A percentile compares a stretch with the other conserved stretches of the same genome.
Evolutionary conservation across 805 yeast species (phyloP).

Genomic region (Lachancea cidri): DNA sequence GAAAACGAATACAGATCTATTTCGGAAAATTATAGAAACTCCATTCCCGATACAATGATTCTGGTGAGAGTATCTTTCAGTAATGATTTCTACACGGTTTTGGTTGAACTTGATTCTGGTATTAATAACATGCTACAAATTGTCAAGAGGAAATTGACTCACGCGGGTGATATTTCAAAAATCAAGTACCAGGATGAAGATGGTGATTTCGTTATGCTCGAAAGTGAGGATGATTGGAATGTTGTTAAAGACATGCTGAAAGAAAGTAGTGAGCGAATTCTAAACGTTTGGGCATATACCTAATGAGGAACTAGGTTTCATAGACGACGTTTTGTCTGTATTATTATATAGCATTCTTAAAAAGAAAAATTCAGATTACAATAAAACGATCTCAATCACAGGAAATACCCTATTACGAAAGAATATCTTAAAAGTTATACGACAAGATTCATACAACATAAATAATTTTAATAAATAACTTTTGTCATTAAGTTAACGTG

Average conservation of each 20-base stretch:
- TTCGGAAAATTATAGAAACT: slow-evolving; percentile 37
- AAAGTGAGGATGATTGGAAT: slow-evolving; percentile 81
- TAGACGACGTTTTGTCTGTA: slow-evolving; percentile 1
- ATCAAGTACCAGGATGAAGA: slow-evolving; percentile 90
- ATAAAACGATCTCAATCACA: no score
- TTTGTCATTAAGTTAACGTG: slow-evolving; percentile 54
- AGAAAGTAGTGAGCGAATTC: slow-evolving; percentile 45
- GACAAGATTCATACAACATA: slow-evolving; percentile 1
- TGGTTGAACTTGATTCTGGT: slow-evolving; percentile 50
- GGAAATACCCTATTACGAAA: no score
- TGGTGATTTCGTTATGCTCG: slow-evolving; percentile 84
- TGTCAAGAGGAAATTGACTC: slow-evolving; percentile 51
- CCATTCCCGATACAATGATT: slow-evolving; percentile 36
- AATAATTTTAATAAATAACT: slow-evolving; percentile 5
- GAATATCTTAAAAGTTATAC: no score
- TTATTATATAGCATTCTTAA: slow-evolving; percentile 1
- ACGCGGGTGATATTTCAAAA: slow-evolving; percentile 47
- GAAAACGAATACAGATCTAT: slow-evolving; percentile 36
- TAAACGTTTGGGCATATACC: slow-evolving; percentile 39
- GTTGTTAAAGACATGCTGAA: slow-evolving; percentile 71
- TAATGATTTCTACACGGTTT: slow-evolving; percentile 54
- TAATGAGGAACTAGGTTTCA: slow-evolving; percentile 9
- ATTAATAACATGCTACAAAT: slow-evolving; percentile 51
- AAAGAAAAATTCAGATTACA: no score
- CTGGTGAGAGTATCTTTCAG: slow-evolving; percentile 40